phyloP scores from a whole-genome alignment of 805 yeast genomes.

The Hanseniaspora meyeri region DNA sequence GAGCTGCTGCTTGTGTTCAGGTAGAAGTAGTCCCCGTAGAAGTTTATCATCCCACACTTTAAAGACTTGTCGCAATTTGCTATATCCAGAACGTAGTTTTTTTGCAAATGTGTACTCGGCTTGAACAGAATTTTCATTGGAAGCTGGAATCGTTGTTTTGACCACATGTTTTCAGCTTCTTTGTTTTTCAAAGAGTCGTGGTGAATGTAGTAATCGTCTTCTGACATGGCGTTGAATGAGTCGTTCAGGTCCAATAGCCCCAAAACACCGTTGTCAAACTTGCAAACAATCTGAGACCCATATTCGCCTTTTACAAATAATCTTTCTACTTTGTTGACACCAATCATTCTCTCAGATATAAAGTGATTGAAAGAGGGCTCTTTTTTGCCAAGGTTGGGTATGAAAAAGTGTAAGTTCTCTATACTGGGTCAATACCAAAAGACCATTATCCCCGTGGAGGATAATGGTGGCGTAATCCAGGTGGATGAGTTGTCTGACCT shows the following conservation, averaged over 20 bases:
- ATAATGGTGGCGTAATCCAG: slow-evolving; percentile 62
- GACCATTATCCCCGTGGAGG: slow-evolving; percentile 42
- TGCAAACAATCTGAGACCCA: slow-evolving; percentile 36
- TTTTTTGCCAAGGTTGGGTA: slow-evolving; percentile 21
- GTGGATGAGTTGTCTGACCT: slow-evolving; percentile 46
- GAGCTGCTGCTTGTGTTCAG: slow-evolving; percentile 43
- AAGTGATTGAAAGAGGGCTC: slow-evolving; percentile 19
- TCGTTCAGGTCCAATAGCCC: slow-evolving; percentile 23
- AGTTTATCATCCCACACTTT: slow-evolving; percentile 9
- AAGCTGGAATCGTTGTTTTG: slow-evolving; percentile 31
- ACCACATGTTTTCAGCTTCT: slow-evolving; percentile 21
- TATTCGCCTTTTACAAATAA: slow-evolving; percentile 24
- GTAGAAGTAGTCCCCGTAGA: slow-evolving; percentile 18
- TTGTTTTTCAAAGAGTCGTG: slow-evolving; percentile 3
- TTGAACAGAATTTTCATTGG: slow-evolving; percentile 47
- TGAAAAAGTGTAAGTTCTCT: slow-evolving; percentile 43
- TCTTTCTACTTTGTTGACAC: slow-evolving; percentile 22
- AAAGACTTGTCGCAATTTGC: slow-evolving; percentile 37
- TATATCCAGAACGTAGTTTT: slow-evolving; percentile 47
- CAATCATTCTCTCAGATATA: slow-evolving; percentile 17
- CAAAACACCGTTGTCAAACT: slow-evolving; percentile 51
- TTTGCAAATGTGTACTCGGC: slow-evolving; percentile 42
- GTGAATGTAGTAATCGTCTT: neutral
- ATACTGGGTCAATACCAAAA: slow-evolving; percentile 49
- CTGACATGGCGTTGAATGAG: neutral